Percentiles rank a stretch among this genome's conserved stretches.
Conservation (phyloP, 1,284 basidiomycete species). For the Bondarzewia mesenterica region DNA sequence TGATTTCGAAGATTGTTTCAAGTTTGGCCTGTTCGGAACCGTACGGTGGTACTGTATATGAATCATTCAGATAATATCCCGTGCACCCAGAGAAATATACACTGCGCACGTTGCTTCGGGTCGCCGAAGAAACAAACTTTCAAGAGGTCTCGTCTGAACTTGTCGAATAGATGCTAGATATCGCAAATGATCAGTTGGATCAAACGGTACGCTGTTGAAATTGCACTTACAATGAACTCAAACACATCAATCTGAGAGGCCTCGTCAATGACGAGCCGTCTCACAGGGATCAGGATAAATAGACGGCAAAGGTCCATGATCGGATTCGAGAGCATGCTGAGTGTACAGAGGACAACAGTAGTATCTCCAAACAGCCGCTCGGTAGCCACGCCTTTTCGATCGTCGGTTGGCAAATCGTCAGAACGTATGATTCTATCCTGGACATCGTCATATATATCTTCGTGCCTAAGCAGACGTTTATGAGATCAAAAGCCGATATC, state of each 20-base stretch:
- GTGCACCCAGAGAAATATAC: background rate
- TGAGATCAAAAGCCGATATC: background rate
- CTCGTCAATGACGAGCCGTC: constrained; percentile 37
- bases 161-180: constrained; percentile 26
- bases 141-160: constrained; percentile 20
- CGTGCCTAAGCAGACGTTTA: constrained; percentile 29
- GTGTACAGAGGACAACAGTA: constrained; percentile 32
- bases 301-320: constrained; percentile 22
- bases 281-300: constrained; percentile 28
- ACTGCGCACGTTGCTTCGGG: constrained; percentile 36
- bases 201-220: constrained; percentile 7
- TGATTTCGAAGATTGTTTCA: constrained; percentile 38
- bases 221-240: constrained; percentile 31
- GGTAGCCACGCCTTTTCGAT: constrained; percentile 13
- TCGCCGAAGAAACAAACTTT: constrained; percentile 40
- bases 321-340: constrained; percentile 36
- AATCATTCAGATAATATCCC: background rate
- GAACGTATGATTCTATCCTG: constrained; percentile 26
- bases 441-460: constrained; percentile 33
- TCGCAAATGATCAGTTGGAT: background rate
- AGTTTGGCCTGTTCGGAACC: constrained; percentile 32
- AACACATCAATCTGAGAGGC: constrained; percentile 39
- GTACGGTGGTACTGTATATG: constrained; percentile 37
- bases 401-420: constrained; percentile 23
- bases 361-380: constrained; percentile 16